These are phyloP conservation scores for Bipolaris cookei DNA, from an alignment of 2,329 filamentous ascomycete genomes.

Conservation along the genomic window DNA sequence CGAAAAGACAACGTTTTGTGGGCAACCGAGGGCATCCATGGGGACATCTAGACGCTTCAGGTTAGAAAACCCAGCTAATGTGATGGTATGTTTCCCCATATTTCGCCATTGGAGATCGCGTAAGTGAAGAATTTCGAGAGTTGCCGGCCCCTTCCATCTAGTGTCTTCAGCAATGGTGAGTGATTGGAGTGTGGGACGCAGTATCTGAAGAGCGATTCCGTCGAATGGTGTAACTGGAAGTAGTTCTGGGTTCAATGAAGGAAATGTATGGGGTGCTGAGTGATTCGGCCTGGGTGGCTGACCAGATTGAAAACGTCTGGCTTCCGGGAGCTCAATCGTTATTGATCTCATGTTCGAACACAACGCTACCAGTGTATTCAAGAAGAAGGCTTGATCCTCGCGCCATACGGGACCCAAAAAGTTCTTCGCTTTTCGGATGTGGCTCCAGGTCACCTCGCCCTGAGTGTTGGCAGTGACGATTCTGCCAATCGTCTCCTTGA, in stretches of 20 bases:
- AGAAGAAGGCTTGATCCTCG: conserved; percentile 12
- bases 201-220: conserved; percentile 7
- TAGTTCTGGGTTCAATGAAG: conserved; percentile 7
- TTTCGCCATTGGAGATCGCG: conserved; percentile 13
- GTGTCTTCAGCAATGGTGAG: conserved; percentile 19
- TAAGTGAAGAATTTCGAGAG: conserved; percentile 15
- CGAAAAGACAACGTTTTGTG: conserved; percentile 11
- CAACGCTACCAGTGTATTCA: conserved; percentile 18
- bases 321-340: conserved; percentile 16
- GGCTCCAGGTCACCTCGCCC: neutral
- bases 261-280: neutral
- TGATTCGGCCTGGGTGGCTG: conserved; percentile 1
- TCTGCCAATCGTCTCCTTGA: conserved; percentile 2
- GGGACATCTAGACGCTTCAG: conserved; percentile 17
- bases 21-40: conserved; percentile 14
- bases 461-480: conserved; percentile 7
- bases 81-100: conserved; percentile 23
- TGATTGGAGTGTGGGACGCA: conserved; percentile 15
- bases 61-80: conserved; percentile 8
- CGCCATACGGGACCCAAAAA: conserved; percentile 7
- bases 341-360: conserved; percentile 24
- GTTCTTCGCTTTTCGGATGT: neutral
- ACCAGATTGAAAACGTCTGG: neutral
- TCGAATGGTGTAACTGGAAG: conserved; percentile 14
- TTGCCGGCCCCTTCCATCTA: conserved; percentile 16